These are phyloP conservation scores for Plicaturopsis crispa DNA, from an alignment of 768 basidiomycete species.

Conservation along the genomic window DNA sequence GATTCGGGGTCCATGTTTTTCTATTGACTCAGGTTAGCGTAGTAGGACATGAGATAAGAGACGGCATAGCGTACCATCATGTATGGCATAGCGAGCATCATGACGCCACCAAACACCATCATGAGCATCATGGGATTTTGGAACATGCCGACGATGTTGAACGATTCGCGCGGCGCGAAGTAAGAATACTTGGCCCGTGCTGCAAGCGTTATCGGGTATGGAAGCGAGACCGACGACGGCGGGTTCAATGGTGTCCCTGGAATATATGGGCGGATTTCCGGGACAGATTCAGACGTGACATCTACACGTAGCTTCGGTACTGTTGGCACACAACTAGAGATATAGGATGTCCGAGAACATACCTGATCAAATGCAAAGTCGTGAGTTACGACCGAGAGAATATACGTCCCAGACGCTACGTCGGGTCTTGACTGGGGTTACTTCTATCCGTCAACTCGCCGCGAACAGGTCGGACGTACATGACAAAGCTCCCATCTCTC, in stretches of 20 bases:
- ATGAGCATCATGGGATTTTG: conserved; percentile 82
- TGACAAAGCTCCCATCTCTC: conserved; percentile 53
- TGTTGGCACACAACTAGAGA: conserved; percentile 5
- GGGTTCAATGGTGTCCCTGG: conserved; percentile 65
- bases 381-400: conserved; percentile 61
- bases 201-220: conserved; percentile 52
- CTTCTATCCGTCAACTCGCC: neutral
- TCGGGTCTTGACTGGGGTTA: conserved; percentile 45
- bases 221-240: conserved; percentile 41
- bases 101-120: conserved; percentile 56
- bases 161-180: conserved; percentile 63
- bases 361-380: conserved; percentile 71
- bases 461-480: conserved; percentile 35
- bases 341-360: conserved; percentile 5
- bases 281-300: conserved; percentile 33
- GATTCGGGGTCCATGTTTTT: conserved; percentile 72
- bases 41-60: neutral
- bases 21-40: conserved; percentile 24
- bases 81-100: conserved; percentile 71
- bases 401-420: conserved; percentile 61
- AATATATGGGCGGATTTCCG: conserved; percentile 56
- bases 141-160: conserved; percentile 70
- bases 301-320: conserved; percentile 58
- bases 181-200: conserved; percentile 53
- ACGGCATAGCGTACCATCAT: conserved; percentile 46